Evolutionary conservation across 176 grass and related monocot genomes (phyloP).

Genomic region (Carex scoparia): DNA sequence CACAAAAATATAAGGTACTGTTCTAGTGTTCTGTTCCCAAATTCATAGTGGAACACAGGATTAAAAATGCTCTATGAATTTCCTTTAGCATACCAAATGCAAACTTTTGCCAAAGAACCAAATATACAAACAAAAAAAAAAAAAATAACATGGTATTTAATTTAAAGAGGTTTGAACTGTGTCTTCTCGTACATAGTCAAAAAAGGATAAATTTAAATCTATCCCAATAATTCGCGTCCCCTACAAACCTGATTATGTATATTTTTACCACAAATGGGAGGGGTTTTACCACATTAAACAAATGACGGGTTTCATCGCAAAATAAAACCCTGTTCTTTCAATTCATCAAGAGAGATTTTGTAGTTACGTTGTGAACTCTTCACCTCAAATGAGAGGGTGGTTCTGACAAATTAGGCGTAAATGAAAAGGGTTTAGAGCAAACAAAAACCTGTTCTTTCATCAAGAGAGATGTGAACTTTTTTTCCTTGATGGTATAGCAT

Average conservation of each 20-base stretch:
- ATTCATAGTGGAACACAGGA: neutral
- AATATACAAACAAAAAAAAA: neutral
- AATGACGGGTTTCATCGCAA: neutral
- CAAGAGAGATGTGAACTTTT: slow-evolving; percentile 70
- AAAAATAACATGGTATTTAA: slow-evolving; percentile 1
- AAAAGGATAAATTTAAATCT: neutral
- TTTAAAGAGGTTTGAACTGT: neutral
- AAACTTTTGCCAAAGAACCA: neutral
- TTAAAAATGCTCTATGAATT: neutral
- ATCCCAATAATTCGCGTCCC: neutral
- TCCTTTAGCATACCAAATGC: neutral
- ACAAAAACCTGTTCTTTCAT: slow-evolving; percentile 56
- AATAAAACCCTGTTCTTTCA: neutral
- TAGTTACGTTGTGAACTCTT: too few species aligned
- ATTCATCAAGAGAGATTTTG: neutral
- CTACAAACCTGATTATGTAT: neutral
- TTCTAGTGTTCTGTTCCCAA: neutral
- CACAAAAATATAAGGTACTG: neutral
- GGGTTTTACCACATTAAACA: neutral
- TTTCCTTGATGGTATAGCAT: slow-evolving; percentile 63
- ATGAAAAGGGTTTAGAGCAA: neutral
- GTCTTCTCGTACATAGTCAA: neutral
- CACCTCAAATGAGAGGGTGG: neutral
- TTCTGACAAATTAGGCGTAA: neutral
- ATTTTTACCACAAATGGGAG: neutral